phyloP scores from a whole-genome alignment of 2,329 filamentous ascomycete species.

The Talaromyces pinophilus region DNA sequence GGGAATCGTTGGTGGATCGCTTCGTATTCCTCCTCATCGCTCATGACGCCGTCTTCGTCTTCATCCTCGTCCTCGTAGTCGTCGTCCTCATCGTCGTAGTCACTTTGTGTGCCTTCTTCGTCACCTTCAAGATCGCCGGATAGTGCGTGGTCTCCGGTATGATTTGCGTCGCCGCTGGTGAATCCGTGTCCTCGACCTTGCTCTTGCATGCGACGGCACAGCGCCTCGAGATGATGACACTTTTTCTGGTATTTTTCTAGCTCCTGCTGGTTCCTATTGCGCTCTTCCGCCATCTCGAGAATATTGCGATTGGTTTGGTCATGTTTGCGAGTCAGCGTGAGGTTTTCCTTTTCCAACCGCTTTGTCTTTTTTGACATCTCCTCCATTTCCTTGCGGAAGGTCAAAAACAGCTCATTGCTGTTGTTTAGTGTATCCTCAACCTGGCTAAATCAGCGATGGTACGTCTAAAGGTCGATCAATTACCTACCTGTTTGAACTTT shows the following conservation, averaged over 20 bases:
- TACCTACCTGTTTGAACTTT: slow-evolving; percentile 95
- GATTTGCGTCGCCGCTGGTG: slow-evolving; percentile 51
- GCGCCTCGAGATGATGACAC: slow-evolving; percentile 86
- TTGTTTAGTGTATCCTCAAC: slow-evolving; percentile 98
- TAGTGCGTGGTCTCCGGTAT: slow-evolving; percentile 21
- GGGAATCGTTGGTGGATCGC: slow-evolving; percentile 37
- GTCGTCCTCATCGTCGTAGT: slow-evolving; percentile 58
- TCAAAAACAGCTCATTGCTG: slow-evolving; percentile 94
- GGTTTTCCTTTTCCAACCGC: slow-evolving; percentile 93
- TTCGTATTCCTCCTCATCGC: slow-evolving; percentile 56
- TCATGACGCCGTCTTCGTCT: slow-evolving; percentile 63
- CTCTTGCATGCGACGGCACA: slow-evolving; percentile 95
- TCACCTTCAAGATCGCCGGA: slow-evolving; percentile 55
- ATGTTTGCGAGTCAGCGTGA: slow-evolving; percentile 85
- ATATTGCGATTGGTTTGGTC: slow-evolving; percentile 93
- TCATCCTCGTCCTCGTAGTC: slow-evolving; percentile 65
- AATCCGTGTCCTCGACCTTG: slow-evolving; percentile 78
- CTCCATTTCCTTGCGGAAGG: slow-evolving; percentile 98
- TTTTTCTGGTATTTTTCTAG: slow-evolving; percentile 79
- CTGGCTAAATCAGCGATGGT: slow-evolving; percentile 49
- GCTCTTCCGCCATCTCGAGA: slow-evolving; percentile 94
- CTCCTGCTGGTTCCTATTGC: slow-evolving; percentile 72
- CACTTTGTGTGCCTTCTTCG: slow-evolving; percentile 51
- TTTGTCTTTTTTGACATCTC: slow-evolving; percentile 99
- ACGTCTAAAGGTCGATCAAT: neutral